Conservation (phyloP, 2,329 filamentous ascomycete genomes). For the Ilyonectria destructans region DNA sequence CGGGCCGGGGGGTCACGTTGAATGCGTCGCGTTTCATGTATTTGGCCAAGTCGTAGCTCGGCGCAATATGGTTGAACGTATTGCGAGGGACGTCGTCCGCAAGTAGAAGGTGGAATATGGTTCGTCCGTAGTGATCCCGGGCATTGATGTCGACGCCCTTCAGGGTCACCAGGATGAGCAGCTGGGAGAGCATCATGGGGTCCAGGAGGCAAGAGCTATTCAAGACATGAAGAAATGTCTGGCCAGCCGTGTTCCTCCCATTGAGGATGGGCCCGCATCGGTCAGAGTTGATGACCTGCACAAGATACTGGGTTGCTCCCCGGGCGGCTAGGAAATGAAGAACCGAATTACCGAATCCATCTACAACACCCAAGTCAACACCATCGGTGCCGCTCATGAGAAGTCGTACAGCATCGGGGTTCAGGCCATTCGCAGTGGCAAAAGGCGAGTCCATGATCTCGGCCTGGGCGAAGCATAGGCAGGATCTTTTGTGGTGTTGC, state of each 20-base stretch:
- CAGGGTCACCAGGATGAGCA: conserved; percentile 45
- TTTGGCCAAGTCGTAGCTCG: conserved; percentile 50
- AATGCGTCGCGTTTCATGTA: conserved; percentile 67
- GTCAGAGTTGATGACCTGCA: conserved; percentile 44
- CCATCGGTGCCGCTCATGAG: conserved; percentile 18
- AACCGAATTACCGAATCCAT: conserved; percentile 65
- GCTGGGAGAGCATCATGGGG: conserved; percentile 46
- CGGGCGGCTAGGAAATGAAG: conserved; percentile 64
- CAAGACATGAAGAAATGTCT: conserved; percentile 67
- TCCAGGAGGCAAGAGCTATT: conserved; percentile 54
- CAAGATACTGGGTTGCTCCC: conserved; percentile 47
- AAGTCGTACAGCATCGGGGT: conserved; percentile 35
- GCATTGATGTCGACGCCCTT: conserved; percentile 53
- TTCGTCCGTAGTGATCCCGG: conserved; percentile 68
- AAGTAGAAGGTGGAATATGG: conserved; percentile 64
- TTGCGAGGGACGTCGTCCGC: conserved; percentile 50
- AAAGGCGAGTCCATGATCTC: conserved; percentile 50
- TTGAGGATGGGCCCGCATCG: conserved; percentile 44
- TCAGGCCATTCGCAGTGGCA: conserved; percentile 49
- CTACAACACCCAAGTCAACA: conserved; percentile 44
- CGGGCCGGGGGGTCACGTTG: conserved; percentile 49
- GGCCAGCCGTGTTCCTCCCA: conserved; percentile 60
- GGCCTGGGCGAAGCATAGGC: conserved; percentile 49
- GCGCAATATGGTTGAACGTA: conserved; percentile 49
- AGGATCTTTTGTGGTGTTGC: conserved; percentile 48